Evolutionary conservation across 306 rosid genomes (phyloP), one percentile per base, ranked within the genome.

Genomic region (Fagus sylvatica): DNA sequence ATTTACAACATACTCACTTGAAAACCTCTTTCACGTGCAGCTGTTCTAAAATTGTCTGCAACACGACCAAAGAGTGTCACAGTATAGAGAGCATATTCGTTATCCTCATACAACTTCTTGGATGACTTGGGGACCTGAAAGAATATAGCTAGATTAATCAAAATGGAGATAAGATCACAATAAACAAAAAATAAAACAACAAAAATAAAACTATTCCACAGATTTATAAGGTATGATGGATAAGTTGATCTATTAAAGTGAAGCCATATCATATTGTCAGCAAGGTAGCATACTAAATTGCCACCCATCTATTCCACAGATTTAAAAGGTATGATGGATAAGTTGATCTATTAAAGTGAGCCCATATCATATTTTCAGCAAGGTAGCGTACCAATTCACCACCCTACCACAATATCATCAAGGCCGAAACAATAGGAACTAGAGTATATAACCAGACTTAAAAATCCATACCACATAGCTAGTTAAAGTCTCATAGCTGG

Each of bases 91-190:
- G 96, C 97, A 85, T 91, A 91, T 69, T 94, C 98, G 40, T 94
- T 94, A 80, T 94, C 98, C 87, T 94, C 98, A 78, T 80, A 84
- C 87, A 94, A 83, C 85, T 83, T 85, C 91, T 94, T 94, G 71
- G 93, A 84, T 74, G 94, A 94, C 87, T 97, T 91, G 72, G 94
- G 98, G 71, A 93, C 98, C 98, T 94, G 84, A 77, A 90, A 91
- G 76, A 37, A 74, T 72, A 83, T 74, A 72, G 72, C 59, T 69
- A 51, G 71, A 79, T 82, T 66, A 83, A 84, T 71, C 77, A 82
- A 83, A 80, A 59, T 56, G 9, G 55, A 76, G 72, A 78, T 22
- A 66, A 75, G 66, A 61, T 57, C 53, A 62, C 79, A 76, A 79
- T 53, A 75, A 66, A 49, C 53, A 30, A 80, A 43, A 42, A 73